These are phyloP conservation scores for Hymenoscyphus infarciens DNA, from an alignment of 2,329 filamentous ascomycete species.

Conservation along the genomic window DNA sequence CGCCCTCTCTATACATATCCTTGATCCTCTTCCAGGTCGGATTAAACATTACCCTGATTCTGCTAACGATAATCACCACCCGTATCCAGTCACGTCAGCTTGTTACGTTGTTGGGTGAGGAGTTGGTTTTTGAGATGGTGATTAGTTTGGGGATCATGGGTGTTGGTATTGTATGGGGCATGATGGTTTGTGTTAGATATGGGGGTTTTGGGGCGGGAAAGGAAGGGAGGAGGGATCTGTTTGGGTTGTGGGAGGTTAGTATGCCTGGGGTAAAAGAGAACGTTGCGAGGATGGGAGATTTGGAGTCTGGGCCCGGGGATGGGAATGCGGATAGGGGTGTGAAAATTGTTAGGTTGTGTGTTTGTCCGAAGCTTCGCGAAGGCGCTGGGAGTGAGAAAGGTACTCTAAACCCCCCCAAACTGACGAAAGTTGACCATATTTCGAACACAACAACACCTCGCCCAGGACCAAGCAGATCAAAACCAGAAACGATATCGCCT, in stretches of 20 bases:
- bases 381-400: background rate
- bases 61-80: background rate
- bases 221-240: background rate
- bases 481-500: background rate
- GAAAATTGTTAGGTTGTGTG: background rate
- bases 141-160: background rate
- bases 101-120: no score
- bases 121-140: background rate
- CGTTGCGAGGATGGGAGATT: background rate
- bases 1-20: no score
- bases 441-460: no score
- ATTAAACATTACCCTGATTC: background rate
- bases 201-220: no score
- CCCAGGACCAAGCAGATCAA: background rate
- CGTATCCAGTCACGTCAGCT: background rate
- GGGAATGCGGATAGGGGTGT: background rate
- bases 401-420: no score
- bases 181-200: no score
- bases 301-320: background rate
- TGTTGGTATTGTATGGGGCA: background rate
- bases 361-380: background rate
- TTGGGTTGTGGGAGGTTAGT: background rate
- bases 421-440: no score
- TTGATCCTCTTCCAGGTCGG: no score
- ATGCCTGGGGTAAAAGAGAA: no score